Evolutionary conservation across 2,329 filamentous ascomycete genomes (phyloP).

Genomic region (Ilyonectria robusta): DNA sequence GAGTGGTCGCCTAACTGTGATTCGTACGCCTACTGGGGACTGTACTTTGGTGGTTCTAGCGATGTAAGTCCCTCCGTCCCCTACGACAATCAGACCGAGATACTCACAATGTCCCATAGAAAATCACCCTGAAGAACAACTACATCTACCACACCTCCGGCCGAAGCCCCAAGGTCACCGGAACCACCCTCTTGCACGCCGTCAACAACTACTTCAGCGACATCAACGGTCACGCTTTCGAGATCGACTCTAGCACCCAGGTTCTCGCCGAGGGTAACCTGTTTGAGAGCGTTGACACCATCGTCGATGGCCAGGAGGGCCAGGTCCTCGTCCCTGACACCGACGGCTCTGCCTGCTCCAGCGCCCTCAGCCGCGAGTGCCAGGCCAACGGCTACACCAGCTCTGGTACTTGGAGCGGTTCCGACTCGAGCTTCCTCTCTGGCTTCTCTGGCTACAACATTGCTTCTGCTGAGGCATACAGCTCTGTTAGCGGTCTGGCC

Average conservation of each 20-base stretch:
- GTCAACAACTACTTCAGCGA: slow-evolving; percentile 73
- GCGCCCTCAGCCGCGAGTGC: slow-evolving; percentile 63
- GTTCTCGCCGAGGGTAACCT: slow-evolving; percentile 69
- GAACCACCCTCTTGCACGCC: slow-evolving; percentile 68
- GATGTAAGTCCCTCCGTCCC: slow-evolving; percentile 53
- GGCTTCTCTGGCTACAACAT: slow-evolving; percentile 66
- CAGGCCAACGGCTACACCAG: slow-evolving; percentile 61
- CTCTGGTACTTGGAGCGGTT: slow-evolving; percentile 53
- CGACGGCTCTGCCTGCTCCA: slow-evolving; percentile 57
- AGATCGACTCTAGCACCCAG: slow-evolving; percentile 56
- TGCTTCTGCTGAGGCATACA: slow-evolving; percentile 57
- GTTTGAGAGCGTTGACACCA: slow-evolving; percentile 65
- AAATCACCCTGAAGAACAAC: slow-evolving; percentile 70
- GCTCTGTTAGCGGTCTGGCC: slow-evolving; percentile 51
- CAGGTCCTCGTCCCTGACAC: slow-evolving; percentile 49
- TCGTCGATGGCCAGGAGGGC: slow-evolving; percentile 52
- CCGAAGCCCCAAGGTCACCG: slow-evolving; percentile 68
- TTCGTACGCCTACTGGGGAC: slow-evolving; percentile 70
- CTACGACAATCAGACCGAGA: background rate
- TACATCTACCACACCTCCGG: slow-evolving; percentile 71
- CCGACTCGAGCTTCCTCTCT: slow-evolving; percentile 61
- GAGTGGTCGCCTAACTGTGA: slow-evolving; percentile 70
- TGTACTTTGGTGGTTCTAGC: slow-evolving; percentile 68
- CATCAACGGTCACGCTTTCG: slow-evolving; percentile 69
- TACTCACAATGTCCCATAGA: slow-evolving; percentile 6